phyloP scores from a whole-genome alignment of 345 rosid species.

The Conringia planisiliqua region DNA sequence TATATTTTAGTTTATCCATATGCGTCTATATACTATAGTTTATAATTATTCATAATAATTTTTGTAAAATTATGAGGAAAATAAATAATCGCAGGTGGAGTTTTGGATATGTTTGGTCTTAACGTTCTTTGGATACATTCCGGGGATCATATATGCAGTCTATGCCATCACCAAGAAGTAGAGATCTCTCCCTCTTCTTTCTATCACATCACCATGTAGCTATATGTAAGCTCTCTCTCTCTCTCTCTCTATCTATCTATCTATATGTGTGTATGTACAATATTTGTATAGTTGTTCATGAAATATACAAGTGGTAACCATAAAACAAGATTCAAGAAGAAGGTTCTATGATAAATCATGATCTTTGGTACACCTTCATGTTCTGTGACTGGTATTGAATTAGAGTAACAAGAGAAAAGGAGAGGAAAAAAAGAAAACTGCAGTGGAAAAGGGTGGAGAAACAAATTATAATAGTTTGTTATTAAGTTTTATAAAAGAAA shows the following conservation, averaged over 20 bases:
- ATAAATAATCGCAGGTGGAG: conserved; percentile 45
- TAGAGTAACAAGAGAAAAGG: not conserved
- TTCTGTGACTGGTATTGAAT: too few relatives aligned
- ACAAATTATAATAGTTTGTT: too few relatives aligned
- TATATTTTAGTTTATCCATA: not conserved
- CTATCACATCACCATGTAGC: not conserved
- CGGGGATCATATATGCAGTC: conserved; percentile 82
- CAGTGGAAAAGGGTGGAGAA: too few relatives aligned
- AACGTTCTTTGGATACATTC: conserved; percentile 61
- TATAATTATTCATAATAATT: not conserved
- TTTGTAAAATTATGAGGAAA: not conserved
- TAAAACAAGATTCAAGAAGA: too few relatives aligned
- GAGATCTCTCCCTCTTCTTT: not conserved
- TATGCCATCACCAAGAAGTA: conserved; percentile 57
- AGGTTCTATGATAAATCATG: too few relatives aligned
- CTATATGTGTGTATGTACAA: not conserved
- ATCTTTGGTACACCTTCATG: too few relatives aligned
- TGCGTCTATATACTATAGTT: not conserved
- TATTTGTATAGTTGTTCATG: too few relatives aligned
- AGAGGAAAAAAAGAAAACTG: not conserved
- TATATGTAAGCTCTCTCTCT: not conserved
- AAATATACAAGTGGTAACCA: too few relatives aligned
- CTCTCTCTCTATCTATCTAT: too few relatives aligned
- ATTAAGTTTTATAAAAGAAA: too few relatives aligned
- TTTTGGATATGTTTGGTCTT: conserved; percentile 82